Evolutionary conservation across 2,329 filamentous ascomycete species (phyloP).

Genomic region (Trichoderma hamatum): DNA sequence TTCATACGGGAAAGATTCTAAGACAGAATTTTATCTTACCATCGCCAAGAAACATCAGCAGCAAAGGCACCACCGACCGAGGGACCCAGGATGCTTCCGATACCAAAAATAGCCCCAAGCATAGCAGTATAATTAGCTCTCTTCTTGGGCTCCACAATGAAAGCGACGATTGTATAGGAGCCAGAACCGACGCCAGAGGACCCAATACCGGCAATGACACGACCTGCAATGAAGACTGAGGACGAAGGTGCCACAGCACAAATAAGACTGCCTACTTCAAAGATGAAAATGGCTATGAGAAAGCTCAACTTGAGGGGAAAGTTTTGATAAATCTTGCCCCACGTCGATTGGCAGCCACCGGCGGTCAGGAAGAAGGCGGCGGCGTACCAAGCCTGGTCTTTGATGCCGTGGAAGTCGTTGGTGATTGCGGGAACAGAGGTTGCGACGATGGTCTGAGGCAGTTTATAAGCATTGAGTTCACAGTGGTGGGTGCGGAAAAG

Average conservation of each 20-base stretch:
- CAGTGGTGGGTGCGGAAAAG: too few relatives aligned
- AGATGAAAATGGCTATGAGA: conserved; percentile 51
- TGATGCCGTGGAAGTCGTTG: conserved; percentile 48
- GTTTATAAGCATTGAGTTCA: background rate
- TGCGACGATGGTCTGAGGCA: conserved; percentile 50
- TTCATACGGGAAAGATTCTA: background rate
- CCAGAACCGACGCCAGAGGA: conserved; percentile 50
- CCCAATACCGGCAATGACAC: conserved; percentile 49
- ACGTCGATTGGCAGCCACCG: conserved; percentile 44
- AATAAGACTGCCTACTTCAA: conserved; percentile 55
- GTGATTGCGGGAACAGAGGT: conserved; percentile 56
- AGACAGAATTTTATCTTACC: conserved; percentile 27
- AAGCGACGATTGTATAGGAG: conserved; percentile 49
- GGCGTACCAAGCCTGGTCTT: conserved; percentile 58
- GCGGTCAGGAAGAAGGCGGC: conserved; percentile 50
- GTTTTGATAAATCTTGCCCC: conserved; percentile 49
- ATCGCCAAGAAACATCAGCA: conserved; percentile 35
- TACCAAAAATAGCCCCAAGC: conserved; percentile 32
- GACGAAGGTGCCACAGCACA: conserved; percentile 45
- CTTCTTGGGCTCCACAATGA: conserved; percentile 34
- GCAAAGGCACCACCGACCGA: conserved; percentile 36
- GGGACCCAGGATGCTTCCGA: conserved; percentile 34
- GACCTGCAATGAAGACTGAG: conserved; percentile 48
- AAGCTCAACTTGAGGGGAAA: conserved; percentile 52
- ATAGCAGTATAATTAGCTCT: conserved; percentile 34